These are phyloP conservation scores for Skeletonema costatum DNA, from an alignment of 108 stramenopile genomes.

Conservation along the genomic window DNA sequence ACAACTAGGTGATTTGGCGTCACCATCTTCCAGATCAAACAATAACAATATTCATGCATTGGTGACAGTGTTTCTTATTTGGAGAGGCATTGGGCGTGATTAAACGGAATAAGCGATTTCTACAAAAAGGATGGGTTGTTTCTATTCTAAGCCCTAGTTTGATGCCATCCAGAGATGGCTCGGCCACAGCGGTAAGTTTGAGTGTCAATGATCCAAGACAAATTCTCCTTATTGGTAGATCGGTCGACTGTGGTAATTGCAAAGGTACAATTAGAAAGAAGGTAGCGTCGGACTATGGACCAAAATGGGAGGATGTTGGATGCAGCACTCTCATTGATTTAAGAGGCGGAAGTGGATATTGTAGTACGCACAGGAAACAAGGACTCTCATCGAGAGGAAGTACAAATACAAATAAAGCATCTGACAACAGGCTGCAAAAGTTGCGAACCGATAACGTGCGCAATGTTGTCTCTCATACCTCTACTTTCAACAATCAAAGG, in stretches of 20 bases:
- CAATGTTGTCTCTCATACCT: neutral
- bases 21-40: neutral
- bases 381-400: slow-evolving; percentile 10
- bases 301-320: slow-evolving; percentile 44
- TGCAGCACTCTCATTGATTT: slow-evolving; percentile 62
- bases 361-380: slow-evolving; percentile 55
- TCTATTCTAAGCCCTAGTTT: slow-evolving; percentile 61
- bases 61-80: slow-evolving; percentile 76
- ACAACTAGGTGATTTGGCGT: slow-evolving; percentile 55
- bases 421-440: neutral
- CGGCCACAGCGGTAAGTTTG: slow-evolving; percentile 49
- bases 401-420: slow-evolving; percentile 13
- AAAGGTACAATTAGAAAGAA: slow-evolving; percentile 48
- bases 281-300: slow-evolving; percentile 43
- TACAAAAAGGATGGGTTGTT: slow-evolving; percentile 61
- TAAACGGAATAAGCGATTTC: slow-evolving; percentile 24
- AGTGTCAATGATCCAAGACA: slow-evolving; percentile 64
- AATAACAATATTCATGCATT: slow-evolving; percentile 49
- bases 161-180: slow-evolving; percentile 42
- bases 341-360: slow-evolving; percentile 54
- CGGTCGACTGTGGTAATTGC: slow-evolving; percentile 73
- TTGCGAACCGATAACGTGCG: neutral
- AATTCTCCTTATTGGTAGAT: slow-evolving; percentile 64
- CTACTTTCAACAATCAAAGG: neutral
- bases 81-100: slow-evolving; percentile 56